Base-by-base conservation (phyloP, 1,139 yeast genomes). In the Candida smagusa region DNA sequence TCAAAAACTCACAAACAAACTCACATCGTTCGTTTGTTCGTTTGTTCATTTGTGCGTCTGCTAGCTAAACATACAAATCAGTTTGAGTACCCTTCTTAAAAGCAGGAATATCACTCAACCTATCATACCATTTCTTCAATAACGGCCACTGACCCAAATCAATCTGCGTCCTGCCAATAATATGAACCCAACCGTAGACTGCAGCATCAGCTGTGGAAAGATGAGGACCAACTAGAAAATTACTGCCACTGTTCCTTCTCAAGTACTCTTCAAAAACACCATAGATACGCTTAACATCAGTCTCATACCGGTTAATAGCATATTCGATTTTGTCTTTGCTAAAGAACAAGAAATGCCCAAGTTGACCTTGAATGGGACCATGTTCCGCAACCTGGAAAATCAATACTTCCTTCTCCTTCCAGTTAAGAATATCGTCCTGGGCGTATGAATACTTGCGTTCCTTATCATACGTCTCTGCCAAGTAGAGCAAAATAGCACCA, bases 341-440 rank as follows among this genome's bases (percentile, higher is more conserved):
- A 48, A 39, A 68, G 2, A 49, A 29, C 3, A 38, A 35, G 52
- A 77, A 80, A 51, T 73, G 79, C 44, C 59, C 57, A 25, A 74
- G 77, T 50, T 79, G 82, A 7, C 84, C 84, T 47, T 72, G 78
- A 71, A 74, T 74, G 40, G 84, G 84, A 22, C 83, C 80, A 35
- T 75, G 59, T 6, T 81, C 81, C 0, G 80, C 76, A 58, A 75
- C 68, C 53, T 77, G 82, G 63, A 76, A 79, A 37, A 68, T 63
- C 11, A 73, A 45, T 69, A 80, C 67, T 43, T 77, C 79, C 41
- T 74, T 50, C 48, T 70, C 68, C 46, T 70, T 72, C 56, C 71
- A 77, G 56, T 77, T 77, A 31, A 66, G 59, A 21, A 53, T 59
- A 11, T 79, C 58, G 4, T 75, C 77, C 12, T 48, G 47, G 6